A percentile compares a stretch with the other conserved stretches of the same genome.
phyloP scores from a whole-genome alignment of 2,329 filamentous ascomycete species.

The Calonectria naviculata region DNA sequence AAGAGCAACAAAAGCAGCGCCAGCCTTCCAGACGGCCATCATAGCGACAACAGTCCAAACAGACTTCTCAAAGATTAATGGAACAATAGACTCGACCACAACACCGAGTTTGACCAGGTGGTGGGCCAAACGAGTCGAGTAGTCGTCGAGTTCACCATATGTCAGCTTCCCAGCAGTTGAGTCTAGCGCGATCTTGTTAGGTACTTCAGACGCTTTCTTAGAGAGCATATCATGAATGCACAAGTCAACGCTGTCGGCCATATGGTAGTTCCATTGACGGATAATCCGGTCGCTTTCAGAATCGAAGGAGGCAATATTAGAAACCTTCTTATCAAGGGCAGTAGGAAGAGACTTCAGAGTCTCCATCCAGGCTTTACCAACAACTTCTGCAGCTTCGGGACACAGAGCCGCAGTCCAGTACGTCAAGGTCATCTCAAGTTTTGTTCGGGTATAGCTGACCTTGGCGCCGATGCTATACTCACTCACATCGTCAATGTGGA shows the following conservation, averaged over 20 bases:
- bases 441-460: neutral
- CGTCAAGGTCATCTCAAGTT: neutral
- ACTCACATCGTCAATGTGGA: neutral
- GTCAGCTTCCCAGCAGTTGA: neutral
- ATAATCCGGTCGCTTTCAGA: neutral
- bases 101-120: neutral
- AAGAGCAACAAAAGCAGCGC: constrained; percentile 4
- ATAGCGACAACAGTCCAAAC: constrained; percentile 8
- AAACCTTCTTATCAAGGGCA: neutral
- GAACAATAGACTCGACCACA: neutral
- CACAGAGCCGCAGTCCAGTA: neutral
- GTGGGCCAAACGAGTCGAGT: neutral
- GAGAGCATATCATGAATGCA: neutral
- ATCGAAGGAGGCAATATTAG: neutral
- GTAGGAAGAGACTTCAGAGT: neutral
- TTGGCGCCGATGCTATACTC: neutral
- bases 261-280: neutral
- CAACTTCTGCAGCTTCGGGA: neutral
- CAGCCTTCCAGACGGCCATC: constrained; percentile 6
- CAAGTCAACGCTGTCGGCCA: neutral
- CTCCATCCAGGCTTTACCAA: constrained; percentile 2
- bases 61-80: constrained; percentile 4
- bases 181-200: neutral
- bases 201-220: neutral
- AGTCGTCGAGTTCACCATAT: neutral